These are phyloP conservation scores for Phaeodactylum tricornutum DNA, from an alignment of 108 stramenopile species.

Conservation along the genomic window DNA sequence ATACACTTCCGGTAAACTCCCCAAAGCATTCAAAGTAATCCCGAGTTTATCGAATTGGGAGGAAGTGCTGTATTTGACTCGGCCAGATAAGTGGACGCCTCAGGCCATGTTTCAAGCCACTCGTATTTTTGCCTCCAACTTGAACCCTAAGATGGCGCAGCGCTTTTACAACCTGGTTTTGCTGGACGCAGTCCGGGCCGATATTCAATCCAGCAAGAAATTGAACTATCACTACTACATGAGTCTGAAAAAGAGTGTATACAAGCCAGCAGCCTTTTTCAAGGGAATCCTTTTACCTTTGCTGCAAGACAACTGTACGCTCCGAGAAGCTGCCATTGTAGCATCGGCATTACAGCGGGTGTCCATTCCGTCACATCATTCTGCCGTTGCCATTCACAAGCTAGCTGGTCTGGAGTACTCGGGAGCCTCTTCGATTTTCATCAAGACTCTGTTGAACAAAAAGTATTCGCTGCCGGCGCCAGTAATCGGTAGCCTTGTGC, in stretches of 20 bases:
- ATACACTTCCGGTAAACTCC: conserved; percentile 96
- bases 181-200: conserved; percentile 89
- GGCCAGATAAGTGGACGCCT: conserved; percentile 94
- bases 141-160: conserved; percentile 96
- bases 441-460: conserved; percentile 90
- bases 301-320: conserved; percentile 84
- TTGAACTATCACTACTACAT: conserved; percentile 99
- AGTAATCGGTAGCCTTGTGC: conserved; percentile 83
- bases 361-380: conserved; percentile 93
- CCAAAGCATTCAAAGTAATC: conserved; percentile 99
- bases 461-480: conserved; percentile 96
- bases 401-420: conserved; percentile 90
- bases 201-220: conserved; percentile 85
- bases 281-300: conserved; percentile 97
- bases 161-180: conserved; percentile 95
- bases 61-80: conserved; percentile 92
- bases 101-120: conserved; percentile 96
- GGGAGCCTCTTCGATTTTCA: conserved; percentile 87
- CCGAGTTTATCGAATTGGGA: conserved; percentile 96
- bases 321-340: conserved; percentile 95
- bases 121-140: conserved; percentile 95
- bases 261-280: conserved; percentile 98
- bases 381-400: conserved; percentile 96
- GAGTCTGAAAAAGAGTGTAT: conserved; percentile 89
- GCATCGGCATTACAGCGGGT: conserved; percentile 88